A percentile compares a stretch with the other conserved stretches of the same genome.
phyloP scores from a whole-genome alignment of 2,329 filamentous ascomycete species.

The Nigrospora sphaerica region DNA sequence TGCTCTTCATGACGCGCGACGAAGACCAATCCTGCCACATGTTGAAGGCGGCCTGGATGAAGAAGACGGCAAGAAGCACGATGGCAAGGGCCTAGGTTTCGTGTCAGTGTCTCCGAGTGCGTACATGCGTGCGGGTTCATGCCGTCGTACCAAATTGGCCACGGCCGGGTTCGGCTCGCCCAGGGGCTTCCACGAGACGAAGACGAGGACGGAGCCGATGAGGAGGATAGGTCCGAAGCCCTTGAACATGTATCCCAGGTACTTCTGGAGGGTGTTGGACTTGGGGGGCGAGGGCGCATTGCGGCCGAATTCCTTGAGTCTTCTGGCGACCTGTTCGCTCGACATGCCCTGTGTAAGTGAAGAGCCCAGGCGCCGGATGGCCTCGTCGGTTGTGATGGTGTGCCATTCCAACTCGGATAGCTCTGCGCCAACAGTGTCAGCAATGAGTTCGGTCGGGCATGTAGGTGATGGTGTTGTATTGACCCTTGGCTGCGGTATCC shows the following conservation, averaged over 20 bases:
- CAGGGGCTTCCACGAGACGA: conserved; percentile 39
- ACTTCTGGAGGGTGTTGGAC: conserved; percentile 33
- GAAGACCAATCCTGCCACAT: conserved; percentile 42
- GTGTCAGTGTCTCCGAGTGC: too few species aligned
- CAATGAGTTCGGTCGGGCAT: not conserved
- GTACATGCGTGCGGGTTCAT: too few species aligned
- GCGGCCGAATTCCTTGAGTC: conserved; percentile 30
- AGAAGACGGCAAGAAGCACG: conserved; percentile 38
- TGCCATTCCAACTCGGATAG: conserved; percentile 1
- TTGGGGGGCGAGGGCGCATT: conserved; percentile 33
- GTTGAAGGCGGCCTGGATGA: conserved; percentile 37
- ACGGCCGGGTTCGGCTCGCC: conserved; percentile 31
- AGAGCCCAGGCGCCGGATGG: conserved; percentile 1
- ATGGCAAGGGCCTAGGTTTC: conserved; percentile 46
- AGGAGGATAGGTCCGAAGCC: conserved; percentile 40
- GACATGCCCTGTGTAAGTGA: not conserved
- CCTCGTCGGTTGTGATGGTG: conserved; percentile 1
- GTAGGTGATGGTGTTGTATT: conserved; percentile 27
- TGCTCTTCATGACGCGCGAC: conserved; percentile 37
- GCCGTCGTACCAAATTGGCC: conserved; percentile 38
- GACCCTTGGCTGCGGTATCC: conserved; percentile 1
- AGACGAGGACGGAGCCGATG: conserved; percentile 39
- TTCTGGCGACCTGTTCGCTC: conserved; percentile 15
- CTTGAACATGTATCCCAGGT: conserved; percentile 35
- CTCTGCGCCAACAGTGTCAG: not conserved